A percentile compares a stretch with the other conserved stretches of the same genome.
phyloP scores from a whole-genome alignment of 179 eudicot species.

The Amaranthus tricolor region DNA sequence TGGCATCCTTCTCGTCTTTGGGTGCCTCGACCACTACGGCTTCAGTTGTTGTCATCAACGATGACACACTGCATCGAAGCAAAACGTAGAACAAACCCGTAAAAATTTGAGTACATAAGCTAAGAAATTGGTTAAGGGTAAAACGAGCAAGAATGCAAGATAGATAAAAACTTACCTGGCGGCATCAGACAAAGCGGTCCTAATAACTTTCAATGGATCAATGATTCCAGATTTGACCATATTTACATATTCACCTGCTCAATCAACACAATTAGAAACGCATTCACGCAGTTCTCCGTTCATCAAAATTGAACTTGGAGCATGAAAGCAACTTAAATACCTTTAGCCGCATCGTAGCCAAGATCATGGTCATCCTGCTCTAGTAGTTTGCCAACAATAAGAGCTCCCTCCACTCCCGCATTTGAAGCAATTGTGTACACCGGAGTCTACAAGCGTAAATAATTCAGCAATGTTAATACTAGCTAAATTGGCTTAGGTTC shows the following conservation, averaged over 20 bases:
- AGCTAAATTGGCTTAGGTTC: too few relatives aligned
- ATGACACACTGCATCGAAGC: constrained; percentile 49
- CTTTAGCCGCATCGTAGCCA: constrained; percentile 98
- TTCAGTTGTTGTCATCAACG: constrained; percentile 80
- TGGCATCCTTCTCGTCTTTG: constrained; percentile 54
- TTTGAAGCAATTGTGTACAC: constrained; percentile 81
- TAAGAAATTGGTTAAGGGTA: background rate
- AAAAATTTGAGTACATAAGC: background rate
- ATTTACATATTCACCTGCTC: constrained; percentile 83
- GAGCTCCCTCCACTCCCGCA: constrained; percentile 98
- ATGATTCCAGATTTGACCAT: constrained; percentile 86
- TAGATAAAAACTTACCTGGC: constrained; percentile 48
- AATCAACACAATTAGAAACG: background rate
- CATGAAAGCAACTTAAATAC: constrained; percentile 25
- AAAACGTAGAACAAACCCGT: background rate
- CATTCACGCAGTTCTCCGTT: background rate
- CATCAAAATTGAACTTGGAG: background rate
- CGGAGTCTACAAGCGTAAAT: constrained; percentile 54
- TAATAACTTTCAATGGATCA: constrained; percentile 79
- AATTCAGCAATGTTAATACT: background rate
- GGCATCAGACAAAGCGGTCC: constrained; percentile 81
- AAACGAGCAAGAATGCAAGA: background rate
- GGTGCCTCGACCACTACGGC: constrained; percentile 72
- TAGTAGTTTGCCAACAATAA: constrained; percentile 82
- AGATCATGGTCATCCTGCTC: constrained; percentile 88